Conservation (phyloP, 371 early-diverging fungal species). For the Mucor saturninus region DNA sequence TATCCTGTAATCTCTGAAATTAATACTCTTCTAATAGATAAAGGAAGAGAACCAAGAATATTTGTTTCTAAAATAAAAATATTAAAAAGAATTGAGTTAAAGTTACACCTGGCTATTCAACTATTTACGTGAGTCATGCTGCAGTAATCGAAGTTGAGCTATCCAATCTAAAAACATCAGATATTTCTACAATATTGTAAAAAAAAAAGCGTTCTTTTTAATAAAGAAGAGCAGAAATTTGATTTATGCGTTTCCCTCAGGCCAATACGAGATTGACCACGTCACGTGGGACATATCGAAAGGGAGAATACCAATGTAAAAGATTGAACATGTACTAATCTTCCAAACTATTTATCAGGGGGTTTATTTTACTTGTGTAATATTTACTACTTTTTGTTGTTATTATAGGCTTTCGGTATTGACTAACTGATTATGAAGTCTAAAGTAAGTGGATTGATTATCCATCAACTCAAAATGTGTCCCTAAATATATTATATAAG, state of each 20-base stretch:
- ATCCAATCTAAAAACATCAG: constrained; percentile 77
- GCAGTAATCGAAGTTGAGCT: constrained; percentile 66
- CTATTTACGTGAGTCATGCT: constrained; percentile 68
- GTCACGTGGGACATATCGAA: not conserved
- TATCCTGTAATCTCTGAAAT: constrained; percentile 69
- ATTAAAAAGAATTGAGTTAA: constrained; percentile 2
- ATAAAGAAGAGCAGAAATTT: not conserved
- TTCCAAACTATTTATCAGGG: not conserved
- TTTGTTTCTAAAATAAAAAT: constrained; percentile 58
- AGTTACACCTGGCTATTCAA: not conserved
- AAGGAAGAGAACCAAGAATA: constrained; percentile 69
- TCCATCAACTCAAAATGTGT: constrained; percentile 63
- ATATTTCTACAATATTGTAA: not conserved
- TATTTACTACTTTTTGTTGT: not conserved
- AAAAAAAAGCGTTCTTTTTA: not conserved
- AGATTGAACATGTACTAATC: not conserved
- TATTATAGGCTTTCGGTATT: constrained; percentile 18
- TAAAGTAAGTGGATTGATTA: constrained; percentile 55
- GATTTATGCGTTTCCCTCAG: constrained; percentile 1
- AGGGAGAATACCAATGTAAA: not conserved
- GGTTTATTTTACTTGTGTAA: not conserved
- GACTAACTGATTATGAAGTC: constrained; percentile 49
- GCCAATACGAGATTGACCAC: too few relatives aligned
- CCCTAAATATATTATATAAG: constrained; percentile 26
- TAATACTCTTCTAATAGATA: constrained; percentile 62